A percentile compares a stretch with the other conserved stretches of the same genome.
phyloP scores from a whole-genome alignment of 805 yeast genomes.

The Yamadazyma philogaea region DNA sequence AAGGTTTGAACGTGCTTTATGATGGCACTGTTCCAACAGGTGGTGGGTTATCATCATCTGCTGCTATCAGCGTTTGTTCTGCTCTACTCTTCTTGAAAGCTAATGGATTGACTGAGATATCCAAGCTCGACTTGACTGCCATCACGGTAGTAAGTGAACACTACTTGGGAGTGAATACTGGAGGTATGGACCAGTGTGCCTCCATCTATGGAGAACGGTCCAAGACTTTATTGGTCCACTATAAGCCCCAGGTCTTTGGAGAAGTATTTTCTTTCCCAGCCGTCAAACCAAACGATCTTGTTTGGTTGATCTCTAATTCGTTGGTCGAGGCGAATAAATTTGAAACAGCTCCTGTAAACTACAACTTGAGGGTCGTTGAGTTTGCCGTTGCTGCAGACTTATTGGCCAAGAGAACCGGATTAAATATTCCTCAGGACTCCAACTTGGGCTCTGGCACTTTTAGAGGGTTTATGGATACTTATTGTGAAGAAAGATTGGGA shows the following conservation, averaged over 20 bases:
- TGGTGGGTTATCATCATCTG: slow-evolving; percentile 67
- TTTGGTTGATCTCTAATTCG: slow-evolving; percentile 62
- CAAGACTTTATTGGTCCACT: slow-evolving; percentile 58
- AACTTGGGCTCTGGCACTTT: slow-evolving; percentile 57
- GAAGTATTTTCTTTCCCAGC: slow-evolving; percentile 53
- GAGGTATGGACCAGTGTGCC: slow-evolving; percentile 81
- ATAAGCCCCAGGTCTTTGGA: slow-evolving; percentile 56
- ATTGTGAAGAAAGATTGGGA: slow-evolving; percentile 31
- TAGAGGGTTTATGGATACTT: slow-evolving; percentile 60
- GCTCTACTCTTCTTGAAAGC: slow-evolving; percentile 55
- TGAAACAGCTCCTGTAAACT: slow-evolving; percentile 67
- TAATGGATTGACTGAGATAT: slow-evolving; percentile 41
- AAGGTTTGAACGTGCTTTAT: slow-evolving; percentile 51
- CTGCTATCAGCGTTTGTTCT: slow-evolving; percentile 67
- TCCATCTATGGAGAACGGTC: slow-evolving; percentile 59
- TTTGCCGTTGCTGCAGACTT: slow-evolving; percentile 64
- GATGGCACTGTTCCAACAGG: slow-evolving; percentile 72
- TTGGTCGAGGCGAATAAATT: slow-evolving; percentile 61
- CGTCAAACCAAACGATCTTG: slow-evolving; percentile 39
- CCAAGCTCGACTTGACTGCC: slow-evolving; percentile 52
- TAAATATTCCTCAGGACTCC: slow-evolving; percentile 46
- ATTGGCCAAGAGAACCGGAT: slow-evolving; percentile 47
- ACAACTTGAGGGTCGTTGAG: slow-evolving; percentile 70
- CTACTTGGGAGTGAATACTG: slow-evolving; percentile 69
- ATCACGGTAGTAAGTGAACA: slow-evolving; percentile 68